Evolutionary conservation across 495 filamentous ascomycete genomes (phyloP), one percentile per base, ranked within the genome.

Genomic region (Podospora sp.): DNA sequence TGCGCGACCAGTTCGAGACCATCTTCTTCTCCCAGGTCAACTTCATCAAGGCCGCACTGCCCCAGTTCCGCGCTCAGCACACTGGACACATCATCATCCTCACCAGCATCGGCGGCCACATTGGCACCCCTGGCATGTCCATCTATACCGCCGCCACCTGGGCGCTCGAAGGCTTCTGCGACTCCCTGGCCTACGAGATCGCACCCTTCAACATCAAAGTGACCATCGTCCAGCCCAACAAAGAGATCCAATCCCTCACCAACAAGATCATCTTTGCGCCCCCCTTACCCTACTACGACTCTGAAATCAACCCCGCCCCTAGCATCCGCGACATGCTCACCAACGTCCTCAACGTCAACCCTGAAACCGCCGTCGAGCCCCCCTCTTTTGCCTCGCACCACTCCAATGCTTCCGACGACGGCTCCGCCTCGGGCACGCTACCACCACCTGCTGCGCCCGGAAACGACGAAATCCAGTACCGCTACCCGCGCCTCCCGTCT

Each of bases 101-200:
- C 1, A 95, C 92, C 24, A 93, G 92, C 57, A 91, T 97, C 72
- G 93, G 92, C 33, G 93, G 92, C 6, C 92, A 97, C 78, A 90
- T 99, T 69, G 95, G 94, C 27, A 97, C 94, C 2, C 95, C 95
- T 0, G 92, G 93, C 16, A 86, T 98, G 76, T 86, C 91, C 52
- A 91, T 95, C 84, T 96, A 95, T 76, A 93, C 92, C 71, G 93
- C 95, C 53, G 89, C 92, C 25, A 92, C 92, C 50, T 97, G 96
- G 93, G 95, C 94, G 8, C 86, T 98, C 6, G 95, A 99, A 78
- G 95, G 95, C n/a, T 97, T 95, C 77, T 97, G 93, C 79, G 94
- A 97, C 86, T 95, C 92, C 57, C 83, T 99, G 12, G 94, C 94
- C 0, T 99, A 97, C 80, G 95, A 99, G 79, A 91, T 99, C 62